These are phyloP conservation scores for Hirsutella rhossiliensis DNA, from an alignment of 2,329 filamentous ascomycete genomes.

Conservation along the genomic window DNA sequence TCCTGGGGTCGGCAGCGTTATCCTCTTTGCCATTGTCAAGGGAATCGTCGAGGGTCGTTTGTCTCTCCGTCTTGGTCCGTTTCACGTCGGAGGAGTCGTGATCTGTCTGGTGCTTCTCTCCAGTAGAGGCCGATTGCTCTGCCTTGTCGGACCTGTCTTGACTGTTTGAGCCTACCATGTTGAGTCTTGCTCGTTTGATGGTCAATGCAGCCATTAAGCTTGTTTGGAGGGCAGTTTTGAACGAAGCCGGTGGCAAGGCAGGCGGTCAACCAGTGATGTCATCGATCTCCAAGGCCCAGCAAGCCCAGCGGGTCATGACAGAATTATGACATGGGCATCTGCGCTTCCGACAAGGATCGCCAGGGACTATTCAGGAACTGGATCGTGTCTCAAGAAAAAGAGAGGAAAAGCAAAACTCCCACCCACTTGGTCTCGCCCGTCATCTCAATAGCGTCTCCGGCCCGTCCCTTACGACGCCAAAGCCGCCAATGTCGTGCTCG, in stretches of 20 bases:
- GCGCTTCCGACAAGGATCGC: too few species aligned
- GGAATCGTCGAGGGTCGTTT: constrained; percentile 4
- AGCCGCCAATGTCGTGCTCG: too few species aligned
- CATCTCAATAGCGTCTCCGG: too few species aligned
- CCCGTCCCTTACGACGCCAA: too few species aligned
- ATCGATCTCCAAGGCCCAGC: not conserved
- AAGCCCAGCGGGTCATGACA: too few species aligned
- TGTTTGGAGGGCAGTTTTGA: not conserved
- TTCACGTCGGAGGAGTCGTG: constrained; percentile 14
- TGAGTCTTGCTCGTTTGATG: not conserved
- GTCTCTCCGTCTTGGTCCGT: constrained; percentile 12
- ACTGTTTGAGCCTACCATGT: not conserved
- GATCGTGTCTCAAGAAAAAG: too few species aligned
- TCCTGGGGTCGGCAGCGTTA: not conserved
- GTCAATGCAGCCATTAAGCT: not conserved
- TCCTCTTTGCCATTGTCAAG: not conserved
- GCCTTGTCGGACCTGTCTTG: not conserved
- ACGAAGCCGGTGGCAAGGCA: not conserved
- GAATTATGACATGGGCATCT: too few species aligned
- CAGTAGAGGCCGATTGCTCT: constrained; percentile 5
- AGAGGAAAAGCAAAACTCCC: too few species aligned
- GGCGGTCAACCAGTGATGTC: not conserved
- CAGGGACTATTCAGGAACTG: too few species aligned
- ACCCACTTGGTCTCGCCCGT: too few species aligned
- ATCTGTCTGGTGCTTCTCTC: constrained; percentile 17